Percentiles rank a stretch among this genome's conserved stretches.
Conservation (phyloP, 2,329 filamentous ascomycete genomes). For the Aspergillus phoenicis region DNA sequence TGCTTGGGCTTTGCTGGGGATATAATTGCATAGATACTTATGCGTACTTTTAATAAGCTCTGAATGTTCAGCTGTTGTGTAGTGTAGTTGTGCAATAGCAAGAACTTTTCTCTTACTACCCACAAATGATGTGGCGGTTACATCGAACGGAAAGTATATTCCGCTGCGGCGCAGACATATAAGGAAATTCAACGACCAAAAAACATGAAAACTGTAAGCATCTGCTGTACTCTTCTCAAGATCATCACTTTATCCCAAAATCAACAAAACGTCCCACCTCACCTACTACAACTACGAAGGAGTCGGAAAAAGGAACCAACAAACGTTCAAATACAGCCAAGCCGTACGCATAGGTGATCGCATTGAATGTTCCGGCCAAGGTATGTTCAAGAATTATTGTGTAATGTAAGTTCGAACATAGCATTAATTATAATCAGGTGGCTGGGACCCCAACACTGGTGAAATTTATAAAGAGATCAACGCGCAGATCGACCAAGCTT, state of each 20-base stretch:
- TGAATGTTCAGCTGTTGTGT: no score
- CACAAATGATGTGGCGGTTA: no score
- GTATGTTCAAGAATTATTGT: constrained; percentile 5
- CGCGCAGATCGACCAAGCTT: constrained; percentile 56
- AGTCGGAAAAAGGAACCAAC: constrained; percentile 38
- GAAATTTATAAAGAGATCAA: constrained; percentile 41
- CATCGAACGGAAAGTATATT: constrained; percentile 2
- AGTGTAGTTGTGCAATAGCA: no score
- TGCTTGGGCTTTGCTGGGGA: no score
- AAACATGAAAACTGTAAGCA: neutral
- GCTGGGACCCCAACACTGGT: constrained; percentile 35
- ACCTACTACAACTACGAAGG: constrained; percentile 45
- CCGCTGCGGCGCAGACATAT: neutral
- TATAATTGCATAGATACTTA: no score
- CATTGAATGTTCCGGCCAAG: constrained; percentile 46
- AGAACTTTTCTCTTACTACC: no score
- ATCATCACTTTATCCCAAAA: neutral
- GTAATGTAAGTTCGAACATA: no score
- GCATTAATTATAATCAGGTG: constrained; percentile 26
- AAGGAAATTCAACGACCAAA: neutral
- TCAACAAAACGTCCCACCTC: constrained; percentile 37
- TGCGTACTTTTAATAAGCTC: no score
- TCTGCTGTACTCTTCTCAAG: neutral
- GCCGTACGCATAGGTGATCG: constrained; percentile 53
- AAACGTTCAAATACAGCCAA: constrained; percentile 49